phyloP scores from a whole-genome alignment of 148 eudicot species.

The Rhododendron ovatum region DNA sequence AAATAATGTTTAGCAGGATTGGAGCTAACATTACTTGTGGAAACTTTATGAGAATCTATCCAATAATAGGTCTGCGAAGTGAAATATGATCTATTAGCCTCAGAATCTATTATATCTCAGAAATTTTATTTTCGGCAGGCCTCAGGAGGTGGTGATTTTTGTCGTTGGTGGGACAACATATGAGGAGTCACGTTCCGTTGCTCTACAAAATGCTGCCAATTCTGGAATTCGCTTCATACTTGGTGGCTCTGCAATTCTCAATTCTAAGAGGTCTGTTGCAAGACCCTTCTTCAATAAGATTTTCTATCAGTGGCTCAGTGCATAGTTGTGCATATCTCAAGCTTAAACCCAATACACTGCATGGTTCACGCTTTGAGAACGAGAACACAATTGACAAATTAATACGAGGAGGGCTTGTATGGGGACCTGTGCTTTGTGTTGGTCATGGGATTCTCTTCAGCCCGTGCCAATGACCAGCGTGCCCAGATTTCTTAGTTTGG shows the following conservation, averaged over 20 bases:
- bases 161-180: constrained; percentile 94
- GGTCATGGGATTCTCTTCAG: background rate
- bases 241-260: constrained; percentile 82
- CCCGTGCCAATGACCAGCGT: background rate
- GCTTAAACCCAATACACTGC: background rate
- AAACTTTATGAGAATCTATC: background rate
- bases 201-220: constrained; percentile 75
- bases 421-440: background rate
- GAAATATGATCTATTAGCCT: background rate
- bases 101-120: background rate
- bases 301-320: background rate
- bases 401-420: background rate
- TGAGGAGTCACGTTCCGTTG: constrained; percentile 85
- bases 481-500: background rate
- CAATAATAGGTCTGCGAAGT: background rate
- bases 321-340: background rate
- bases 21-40: background rate
- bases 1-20: background rate
- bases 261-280: constrained; percentile 69
- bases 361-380: background rate
- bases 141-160: constrained; percentile 86
- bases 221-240: constrained; percentile 85
- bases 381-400: background rate
- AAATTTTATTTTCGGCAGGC: constrained; percentile 44
- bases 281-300: background rate